Percentiles rank a stretch among this genome's conserved stretches.
Conservation (phyloP, 805 yeast species). For the Kurtzmaniella fragi region DNA sequence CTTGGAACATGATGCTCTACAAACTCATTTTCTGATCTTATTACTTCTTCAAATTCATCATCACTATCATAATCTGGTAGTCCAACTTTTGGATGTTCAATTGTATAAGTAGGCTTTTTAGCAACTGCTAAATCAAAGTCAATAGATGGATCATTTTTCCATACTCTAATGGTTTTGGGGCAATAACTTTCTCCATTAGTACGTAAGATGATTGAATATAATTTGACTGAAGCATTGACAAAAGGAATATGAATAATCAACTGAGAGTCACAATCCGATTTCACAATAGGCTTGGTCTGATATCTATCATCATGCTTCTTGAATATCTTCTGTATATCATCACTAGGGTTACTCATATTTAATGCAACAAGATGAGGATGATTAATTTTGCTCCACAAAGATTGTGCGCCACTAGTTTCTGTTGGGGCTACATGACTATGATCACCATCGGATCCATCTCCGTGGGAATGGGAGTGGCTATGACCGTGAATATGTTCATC, state of each 20-base stretch:
- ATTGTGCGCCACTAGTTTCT: conserved; percentile 65
- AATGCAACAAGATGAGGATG: conserved; percentile 55
- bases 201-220: conserved; percentile 69
- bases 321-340: conserved; percentile 49
- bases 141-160: conserved; percentile 62
- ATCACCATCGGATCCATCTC: conserved; percentile 16
- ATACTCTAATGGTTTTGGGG: conserved; percentile 65
- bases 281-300: conserved; percentile 40
- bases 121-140: conserved; percentile 64
- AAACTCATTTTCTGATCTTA: conserved; percentile 43
- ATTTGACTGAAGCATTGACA: conserved; percentile 58
- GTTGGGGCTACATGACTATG: conserved; percentile 52
- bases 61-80: conserved; percentile 34
- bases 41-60: conserved; percentile 22
- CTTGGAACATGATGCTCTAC: conserved; percentile 83
- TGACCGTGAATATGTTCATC: too few relatives aligned
- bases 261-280: conserved; percentile 81
- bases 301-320: conserved; percentile 48
- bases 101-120: conserved; percentile 42
- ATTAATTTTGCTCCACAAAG: conserved; percentile 59
- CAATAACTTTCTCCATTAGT: conserved; percentile 59
- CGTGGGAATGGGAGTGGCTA: conserved; percentile 27
- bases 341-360: conserved; percentile 52
- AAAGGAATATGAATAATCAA: conserved; percentile 76
- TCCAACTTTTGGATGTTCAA: conserved; percentile 67